Base-by-base conservation (phyloP, 176 grass and related monocot genomes). In the Carex kokanica region DNA sequence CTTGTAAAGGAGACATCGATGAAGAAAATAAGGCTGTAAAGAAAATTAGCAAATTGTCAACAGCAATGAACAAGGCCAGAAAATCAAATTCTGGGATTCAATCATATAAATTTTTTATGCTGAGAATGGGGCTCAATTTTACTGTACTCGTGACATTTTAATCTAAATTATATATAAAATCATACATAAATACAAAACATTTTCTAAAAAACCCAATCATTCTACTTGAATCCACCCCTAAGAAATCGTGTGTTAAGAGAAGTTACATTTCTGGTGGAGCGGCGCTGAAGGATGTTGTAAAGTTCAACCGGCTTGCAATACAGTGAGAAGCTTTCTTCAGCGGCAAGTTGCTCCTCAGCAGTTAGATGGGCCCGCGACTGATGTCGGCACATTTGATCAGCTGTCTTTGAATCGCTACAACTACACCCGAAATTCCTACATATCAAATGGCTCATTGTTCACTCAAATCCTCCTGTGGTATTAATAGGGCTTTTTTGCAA, bases 21-120 rank as follows among this genome's bases (percentile, higher is more conserved):
- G 92, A 91, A 94, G 92, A 84, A 89, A 93, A 71, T 43, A 78
- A 17, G 95, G 95, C 95, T 98, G 88, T 83, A 94, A 61, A 84
- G 78, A 16, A 84, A 63, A 63, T 21, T 65, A 49, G 41, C 67
- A 40, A 51, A 89, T 66, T 16, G 23, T 77, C 73, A 77, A 54
- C 49, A 31, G 71, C 73, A 52, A 79, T 70, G 80, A 74, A 47
- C 55, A 63, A 54, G 34, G 14, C 38, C 27, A 38, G 36, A 38
- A 0, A 5, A 5, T 38, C 36, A 38, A 38, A 38, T 0, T 38
- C 4, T 6, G 36, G 36, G 36, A 4, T 4, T 38, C 36, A 38
- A 38, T 38, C 5, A 38, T 38, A 6, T 34, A 34, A 34, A 34
- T 34, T 34, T 34, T 34, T 3, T 34, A 34, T 34, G 3, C 32